A percentile compares a stretch with the other conserved stretches of the same genome.
phyloP scores from a whole-genome alignment of 2,329 filamentous ascomycete genomes.

The Xylaria multiplex region DNA sequence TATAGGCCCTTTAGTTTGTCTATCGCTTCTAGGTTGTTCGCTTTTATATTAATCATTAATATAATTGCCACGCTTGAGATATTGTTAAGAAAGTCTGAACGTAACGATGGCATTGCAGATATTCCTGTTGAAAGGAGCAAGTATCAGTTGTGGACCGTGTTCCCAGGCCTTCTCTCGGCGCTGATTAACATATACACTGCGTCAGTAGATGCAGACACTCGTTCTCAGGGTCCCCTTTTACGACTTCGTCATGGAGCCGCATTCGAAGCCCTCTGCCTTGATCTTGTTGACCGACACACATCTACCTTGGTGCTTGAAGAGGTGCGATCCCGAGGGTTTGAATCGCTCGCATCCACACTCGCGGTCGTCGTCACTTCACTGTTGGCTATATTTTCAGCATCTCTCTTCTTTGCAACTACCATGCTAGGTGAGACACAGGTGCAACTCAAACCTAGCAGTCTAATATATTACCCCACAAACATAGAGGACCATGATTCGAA shows the following conservation, averaged over 20 bases:
- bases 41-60: background rate
- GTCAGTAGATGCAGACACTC: constrained; percentile 13
- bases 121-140: background rate
- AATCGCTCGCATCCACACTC: constrained; percentile 13
- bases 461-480: constrained; percentile 7
- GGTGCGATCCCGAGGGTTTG: background rate
- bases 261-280: constrained; percentile 9
- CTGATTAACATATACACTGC: constrained; percentile 12
- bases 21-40: background rate
- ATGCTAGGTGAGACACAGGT: background rate
- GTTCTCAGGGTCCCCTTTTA: constrained; percentile 10
- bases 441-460: constrained; percentile 3
- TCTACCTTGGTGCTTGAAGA: constrained; percentile 3
- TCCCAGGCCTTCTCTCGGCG: constrained; percentile 13
- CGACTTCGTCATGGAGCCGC: background rate
- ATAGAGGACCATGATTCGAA: too few species aligned
- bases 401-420: constrained; percentile 22
- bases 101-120: constrained; percentile 9
- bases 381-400: constrained; percentile 18
- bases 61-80: background rate
- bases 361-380: constrained; percentile 9
- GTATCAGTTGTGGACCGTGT: constrained; percentile 11
- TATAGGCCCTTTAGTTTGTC: constrained; percentile 13
- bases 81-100: constrained; percentile 8
- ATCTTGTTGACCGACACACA: constrained; percentile 18